Evolutionary conservation across 2,329 filamentous ascomycete species (phyloP), one percentile per base, ranked within the genome.

Genomic region (Colletotrichum tofieldiae): DNA sequence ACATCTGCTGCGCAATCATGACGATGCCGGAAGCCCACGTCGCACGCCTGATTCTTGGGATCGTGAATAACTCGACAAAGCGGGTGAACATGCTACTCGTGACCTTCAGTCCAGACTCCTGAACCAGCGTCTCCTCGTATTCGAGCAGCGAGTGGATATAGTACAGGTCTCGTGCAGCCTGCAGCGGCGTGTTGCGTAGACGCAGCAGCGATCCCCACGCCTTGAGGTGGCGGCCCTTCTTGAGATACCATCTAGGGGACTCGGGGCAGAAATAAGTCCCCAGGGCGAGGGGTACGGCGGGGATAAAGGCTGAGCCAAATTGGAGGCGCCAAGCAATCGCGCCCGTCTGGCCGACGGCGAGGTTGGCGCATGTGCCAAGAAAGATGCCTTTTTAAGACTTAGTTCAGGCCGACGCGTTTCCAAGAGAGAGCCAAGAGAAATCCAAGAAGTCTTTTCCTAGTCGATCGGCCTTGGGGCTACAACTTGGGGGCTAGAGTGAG

Each of bases 1-100:
- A 90, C 83, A 92, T 87, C 77, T 92, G 90, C 76, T 92, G 89
- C 0, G 83, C 84, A 75, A 91, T 89, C 91, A 94, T 94, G 75
- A 93, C 91, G 1, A 89, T 88, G 74, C 88, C 90, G 0, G 91
- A 90, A 1, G 92, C 92, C 64, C 90, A 85, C 0, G 91, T 93
- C 0, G 92, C 93, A 51, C 89, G 85, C 6, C 89, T 83, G 9
- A 89, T 83, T 43, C 90, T 84, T 0, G 89, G 86, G 60, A 91
- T 85, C 1, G 87, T 90, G 74, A 91, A 89, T 1, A 89, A 81
- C 75, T 92, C 87, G 26, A 86, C 71, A 54, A 90, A 87, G 20
- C 89, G 86, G 11, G 83, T 87, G 51, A 80, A 76, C 14, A 87
- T 49, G 73, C 87, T 87, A 74, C 84, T 88, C 56, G 82, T 84